Base-by-base conservation (phyloP, 495 filamentous ascomycete genomes). In the Aspergillus bridgeri region DNA sequence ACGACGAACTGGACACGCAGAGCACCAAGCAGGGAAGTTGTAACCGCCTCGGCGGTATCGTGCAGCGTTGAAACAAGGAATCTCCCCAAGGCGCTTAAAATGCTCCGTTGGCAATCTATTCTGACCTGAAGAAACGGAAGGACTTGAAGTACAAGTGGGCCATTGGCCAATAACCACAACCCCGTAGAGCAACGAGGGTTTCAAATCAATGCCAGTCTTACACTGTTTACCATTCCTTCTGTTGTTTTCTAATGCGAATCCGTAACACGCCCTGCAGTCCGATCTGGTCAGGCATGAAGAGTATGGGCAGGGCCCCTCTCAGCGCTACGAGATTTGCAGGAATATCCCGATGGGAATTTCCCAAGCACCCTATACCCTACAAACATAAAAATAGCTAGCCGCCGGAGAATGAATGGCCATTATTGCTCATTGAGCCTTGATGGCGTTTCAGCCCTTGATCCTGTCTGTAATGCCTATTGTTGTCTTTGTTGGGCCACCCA, bases 391-490 rank as follows among this genome's bases (percentile, higher is more conserved):
- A 9, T 33, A 45, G 29, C 22, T 19, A 27, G 38, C 18, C 7
- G 17, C 42, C 19, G 23, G 46, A 19, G 48, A 43, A 51, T 60
- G 57, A 65, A 62, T 62, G 63, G 63, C 48, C 9, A 19, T 52
- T 56, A 43, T 51, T n/a, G 43, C 53, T 55, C 58, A 51, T 49
- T 27, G 42, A 25, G 8, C 38, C 42, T 54, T 53, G 29, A 55
- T 48, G 22, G 20, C 54, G 64, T 66, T 64, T 66, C 64, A 66
- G 56, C n/a, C 11, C 53, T 25, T 8, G 21, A 44, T 59, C 27
- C 23, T 48, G 57, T 42, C 50, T 42, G 61, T 57, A 57, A 57
- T 59, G 48, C 54, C 51, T 61, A 63, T 66, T 63, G 55, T 63
- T 53, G 45, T 33, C 33, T 38, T 38, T 19, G 47, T 49, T 20